Evolutionary conservation across 2,329 filamentous ascomycete species (phyloP), one percentile per base, ranked within the genome.

Genomic region (Talaromyces sp.): DNA sequence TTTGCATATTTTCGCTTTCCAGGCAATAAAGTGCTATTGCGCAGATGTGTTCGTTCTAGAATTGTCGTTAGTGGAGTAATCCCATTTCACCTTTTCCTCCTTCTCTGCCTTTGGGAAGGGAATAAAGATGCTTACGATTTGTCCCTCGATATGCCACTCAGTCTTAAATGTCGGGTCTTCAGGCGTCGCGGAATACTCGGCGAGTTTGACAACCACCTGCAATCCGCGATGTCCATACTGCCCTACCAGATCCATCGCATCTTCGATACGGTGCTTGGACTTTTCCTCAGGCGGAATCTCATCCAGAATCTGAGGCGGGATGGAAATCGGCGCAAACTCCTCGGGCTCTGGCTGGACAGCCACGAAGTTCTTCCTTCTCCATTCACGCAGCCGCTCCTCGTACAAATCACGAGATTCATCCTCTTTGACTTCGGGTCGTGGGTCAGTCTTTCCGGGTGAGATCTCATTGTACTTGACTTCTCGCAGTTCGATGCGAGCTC

Each of bases 151-250:
- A 63, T 78, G 72, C 74, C 73, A 78, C 5, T 69, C 65, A 17
- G 82, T 82, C 0, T 73, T 71, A 64, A 85, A 88, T 0, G 68
- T 67, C 0, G 86, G 83, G 2, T 84, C 80, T 19, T 84, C 82
- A 0, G 86, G 86, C 0, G 80, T 84, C 0, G 88, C 75, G 49
- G 86, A 78, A 57, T 88, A 82, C 39, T 79, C 82, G 1, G 84
- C 80, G 65, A 90, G 76, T 67, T 88, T 88, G 33, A 88, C 81
- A 56, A 89, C 85, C 39, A 89, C 71, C 66, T 90, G 87, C 3
- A 89, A 67, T 2, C 82, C 81, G 6, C 71, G 69, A 1, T 77
- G 67, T 9, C 69, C 65, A 62, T 77, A 81, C n/a, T 75, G 66
- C 9, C 69, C 62, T 32, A 65, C 67, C n/a, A 77, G 66, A n/a